These are phyloP conservation scores for Phyllosticta citriasiana DNA, from an alignment of 2,329 filamentous ascomycete species.

Conservation along the genomic window DNA sequence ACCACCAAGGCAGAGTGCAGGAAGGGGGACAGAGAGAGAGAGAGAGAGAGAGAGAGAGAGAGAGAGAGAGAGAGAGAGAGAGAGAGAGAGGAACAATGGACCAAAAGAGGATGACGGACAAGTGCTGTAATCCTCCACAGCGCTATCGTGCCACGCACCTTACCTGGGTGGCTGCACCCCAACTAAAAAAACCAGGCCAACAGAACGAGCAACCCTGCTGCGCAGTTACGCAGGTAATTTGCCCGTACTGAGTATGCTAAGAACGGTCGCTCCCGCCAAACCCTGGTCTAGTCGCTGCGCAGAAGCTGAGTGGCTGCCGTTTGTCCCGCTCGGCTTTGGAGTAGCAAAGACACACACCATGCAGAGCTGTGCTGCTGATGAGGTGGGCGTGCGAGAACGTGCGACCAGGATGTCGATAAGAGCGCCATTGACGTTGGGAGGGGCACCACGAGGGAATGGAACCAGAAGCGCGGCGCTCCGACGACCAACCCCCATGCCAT, in stretches of 20 bases:
- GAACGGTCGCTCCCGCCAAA: not conserved
- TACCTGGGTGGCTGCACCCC: not conserved
- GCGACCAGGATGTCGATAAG: constrained; percentile 3
- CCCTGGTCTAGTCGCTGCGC: not conserved
- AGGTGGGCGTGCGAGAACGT: not conserved
- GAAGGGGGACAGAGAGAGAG: not conserved
- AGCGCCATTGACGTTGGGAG: constrained; percentile 1
- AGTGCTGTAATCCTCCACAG: not conserved
- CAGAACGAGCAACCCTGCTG: not conserved
- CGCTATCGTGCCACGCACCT: not conserved
- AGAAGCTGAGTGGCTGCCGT: not conserved
- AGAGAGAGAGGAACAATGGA: not conserved
- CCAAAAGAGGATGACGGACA: not conserved
- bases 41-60: not conserved
- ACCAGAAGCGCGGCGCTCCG: not conserved
- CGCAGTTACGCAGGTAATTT: not conserved
- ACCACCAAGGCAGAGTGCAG: not conserved
- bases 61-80: not conserved
- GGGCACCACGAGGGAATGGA: not conserved
- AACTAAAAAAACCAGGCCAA: not conserved
- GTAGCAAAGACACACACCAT: not conserved
- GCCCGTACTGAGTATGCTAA: not conserved
- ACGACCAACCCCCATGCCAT: not conserved
- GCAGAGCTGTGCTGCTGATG: not conserved
- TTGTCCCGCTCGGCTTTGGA: not conserved